A percentile compares a stretch with the other conserved stretches of the same genome.
Conservation (phyloP, 2,329 filamentous ascomycete genomes). For the Alternaria sp. region DNA sequence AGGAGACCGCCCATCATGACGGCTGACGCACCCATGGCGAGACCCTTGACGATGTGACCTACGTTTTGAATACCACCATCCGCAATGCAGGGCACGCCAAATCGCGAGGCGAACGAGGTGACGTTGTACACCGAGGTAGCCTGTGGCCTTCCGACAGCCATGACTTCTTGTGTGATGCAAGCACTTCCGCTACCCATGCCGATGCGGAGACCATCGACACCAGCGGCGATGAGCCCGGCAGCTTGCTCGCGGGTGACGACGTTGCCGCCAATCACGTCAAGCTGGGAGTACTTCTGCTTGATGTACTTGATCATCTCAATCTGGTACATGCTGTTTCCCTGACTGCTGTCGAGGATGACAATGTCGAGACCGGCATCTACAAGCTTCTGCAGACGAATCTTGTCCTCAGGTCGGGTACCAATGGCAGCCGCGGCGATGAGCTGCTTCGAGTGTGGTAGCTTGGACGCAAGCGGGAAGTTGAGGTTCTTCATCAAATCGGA, state of each 20-base stretch:
- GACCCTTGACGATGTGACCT: slow-evolving; percentile 97
- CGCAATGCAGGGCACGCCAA: slow-evolving; percentile 97
- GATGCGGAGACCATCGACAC: slow-evolving; percentile 95
- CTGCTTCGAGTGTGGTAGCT: slow-evolving; percentile 96
- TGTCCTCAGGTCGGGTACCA: slow-evolving; percentile 93
- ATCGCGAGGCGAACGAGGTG: slow-evolving; percentile 85
- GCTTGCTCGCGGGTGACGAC: slow-evolving; percentile 98
- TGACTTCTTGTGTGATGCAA: slow-evolving; percentile 99
- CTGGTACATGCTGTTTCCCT: slow-evolving; percentile 99
- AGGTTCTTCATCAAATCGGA: slow-evolving; percentile 99
- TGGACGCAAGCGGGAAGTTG: slow-evolving; percentile 94
- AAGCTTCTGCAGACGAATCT: slow-evolving; percentile 81
- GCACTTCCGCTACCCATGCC: slow-evolving; percentile 98
- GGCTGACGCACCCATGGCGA: slow-evolving; percentile 90
- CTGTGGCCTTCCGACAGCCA: slow-evolving; percentile 97
- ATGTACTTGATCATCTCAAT: slow-evolving; percentile 98
- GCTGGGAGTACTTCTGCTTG: slow-evolving; percentile 82
- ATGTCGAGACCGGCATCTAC: slow-evolving; percentile 96
- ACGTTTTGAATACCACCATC: slow-evolving; percentile 98
- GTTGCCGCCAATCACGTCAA: slow-evolving; percentile 98
- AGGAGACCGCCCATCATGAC: slow-evolving; percentile 99
- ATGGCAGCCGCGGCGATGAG: slow-evolving; percentile 94
- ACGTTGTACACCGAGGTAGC: slow-evolving; percentile 93
- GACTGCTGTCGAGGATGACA: slow-evolving; percentile 92
- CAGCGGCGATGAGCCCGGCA: slow-evolving; percentile 87